These are phyloP conservation scores for Microbotryum saponariae DNA, from an alignment of 1,284 basidiomycete genomes.

Conservation along the genomic window DNA sequence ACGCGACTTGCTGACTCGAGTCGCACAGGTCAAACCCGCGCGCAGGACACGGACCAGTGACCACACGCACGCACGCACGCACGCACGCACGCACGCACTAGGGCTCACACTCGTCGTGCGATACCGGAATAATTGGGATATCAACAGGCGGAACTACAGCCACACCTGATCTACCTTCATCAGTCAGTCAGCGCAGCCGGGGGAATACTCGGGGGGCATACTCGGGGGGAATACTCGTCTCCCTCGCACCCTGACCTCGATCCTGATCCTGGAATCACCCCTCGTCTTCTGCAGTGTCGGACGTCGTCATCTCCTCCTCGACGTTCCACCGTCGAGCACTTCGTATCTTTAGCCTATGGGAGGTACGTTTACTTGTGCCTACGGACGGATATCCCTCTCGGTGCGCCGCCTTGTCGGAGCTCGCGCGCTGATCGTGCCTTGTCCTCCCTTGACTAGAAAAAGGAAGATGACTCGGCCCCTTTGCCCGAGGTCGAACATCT, in stretches of 20 bases:
- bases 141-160: neutral
- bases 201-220: too few species aligned
- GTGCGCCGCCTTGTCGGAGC: neutral
- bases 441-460: constrained; percentile 5
- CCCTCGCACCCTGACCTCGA: neutral
- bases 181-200: neutral
- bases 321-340: constrained; percentile 30
- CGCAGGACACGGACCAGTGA: neutral
- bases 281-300: constrained; percentile 19
- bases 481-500: constrained; percentile 50
- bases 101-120: neutral
- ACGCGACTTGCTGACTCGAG: too few species aligned
- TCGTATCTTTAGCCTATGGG: constrained; percentile 16
- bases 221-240: neutral
- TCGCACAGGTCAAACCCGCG: too few species aligned
- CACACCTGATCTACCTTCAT: neutral
- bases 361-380: neutral
- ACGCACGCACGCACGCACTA: neutral
- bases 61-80: neutral
- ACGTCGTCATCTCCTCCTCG: constrained; percentile 27
- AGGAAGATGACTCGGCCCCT: constrained; percentile 22
- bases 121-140: neutral
- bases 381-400: neutral
- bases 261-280: neutral
- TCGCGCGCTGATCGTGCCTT: neutral